phyloP scores from a whole-genome alignment of 495 filamentous ascomycete genomes.

The Cenococcum geophilum region DNA sequence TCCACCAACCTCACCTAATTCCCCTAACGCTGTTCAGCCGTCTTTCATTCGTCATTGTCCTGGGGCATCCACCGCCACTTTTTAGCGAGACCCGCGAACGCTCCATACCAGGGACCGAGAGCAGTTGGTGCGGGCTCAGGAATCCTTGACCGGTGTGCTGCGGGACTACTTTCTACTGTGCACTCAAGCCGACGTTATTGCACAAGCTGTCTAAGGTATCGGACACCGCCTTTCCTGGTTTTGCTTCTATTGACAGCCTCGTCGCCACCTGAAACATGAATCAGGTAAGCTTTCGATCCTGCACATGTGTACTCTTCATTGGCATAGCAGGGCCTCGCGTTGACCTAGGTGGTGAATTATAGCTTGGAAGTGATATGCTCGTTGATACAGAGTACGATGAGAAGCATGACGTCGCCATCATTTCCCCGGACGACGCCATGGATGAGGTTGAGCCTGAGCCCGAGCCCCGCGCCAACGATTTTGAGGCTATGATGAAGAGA shows the following conservation, averaged over 20 bases:
- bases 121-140: neutral
- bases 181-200: neutral
- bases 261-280: conserved; percentile 32
- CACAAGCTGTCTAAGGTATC: neutral
- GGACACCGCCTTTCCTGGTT: conserved; percentile 3
- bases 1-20: neutral
- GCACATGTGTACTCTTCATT: conserved; percentile 30
- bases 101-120: neutral
- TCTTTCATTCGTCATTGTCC: conserved; percentile 8
- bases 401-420: conserved; percentile 77
- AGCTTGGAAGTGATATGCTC: conserved; percentile 49
- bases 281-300: conserved; percentile 38
- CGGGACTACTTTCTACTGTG: neutral
- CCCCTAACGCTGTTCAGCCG: neutral
- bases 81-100: conserved; percentile 22
- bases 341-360: conserved; percentile 29
- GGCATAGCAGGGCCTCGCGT: conserved; percentile 33
- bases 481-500: conserved; percentile 78
- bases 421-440: conserved; percentile 59
- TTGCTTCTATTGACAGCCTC: neutral
- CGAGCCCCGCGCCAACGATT: conserved; percentile 62
- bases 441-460: conserved; percentile 43
- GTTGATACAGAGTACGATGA: conserved; percentile 57
- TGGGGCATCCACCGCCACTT: conserved; percentile 16
- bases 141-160: neutral